A percentile compares a stretch with the other conserved stretches of the same genome.
Evolutionary conservation across 306 rosid species (phyloP).

Genomic region (Fagus crenata): DNA sequence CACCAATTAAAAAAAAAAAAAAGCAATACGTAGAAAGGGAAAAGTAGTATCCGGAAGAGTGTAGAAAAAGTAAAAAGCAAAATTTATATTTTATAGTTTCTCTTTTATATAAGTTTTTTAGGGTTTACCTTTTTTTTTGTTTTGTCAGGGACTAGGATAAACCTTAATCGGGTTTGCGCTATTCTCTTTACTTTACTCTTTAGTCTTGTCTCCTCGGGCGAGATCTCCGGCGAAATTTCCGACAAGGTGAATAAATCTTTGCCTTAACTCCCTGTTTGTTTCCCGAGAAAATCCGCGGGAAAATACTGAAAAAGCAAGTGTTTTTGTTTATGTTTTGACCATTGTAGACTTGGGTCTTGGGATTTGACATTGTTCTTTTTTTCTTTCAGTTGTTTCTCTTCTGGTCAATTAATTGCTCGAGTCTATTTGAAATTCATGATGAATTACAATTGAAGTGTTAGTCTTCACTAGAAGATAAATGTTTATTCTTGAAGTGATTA

Average conservation of each 20-base stretch:
- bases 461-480: neutral
- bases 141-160: neutral
- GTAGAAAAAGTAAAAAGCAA: neutral
- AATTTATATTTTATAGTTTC: neutral
- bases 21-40: too few relatives aligned
- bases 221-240: constrained; percentile 20
- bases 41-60: too few relatives aligned
- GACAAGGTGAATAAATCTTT: neutral
- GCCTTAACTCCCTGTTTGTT: neutral
- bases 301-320: neutral
- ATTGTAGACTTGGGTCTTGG: neutral
- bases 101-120: neutral
- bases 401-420: neutral
- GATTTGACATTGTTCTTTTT: neutral
- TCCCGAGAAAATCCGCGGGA: neutral
- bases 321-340: neutral
- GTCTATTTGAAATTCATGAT: neutral
- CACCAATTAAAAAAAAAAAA: too few relatives aligned
- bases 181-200: neutral
- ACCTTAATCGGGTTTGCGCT: neutral
- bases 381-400: neutral
- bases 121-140: neutral
- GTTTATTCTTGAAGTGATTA: neutral
- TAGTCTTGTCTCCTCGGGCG: neutral
- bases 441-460: neutral